A percentile compares a stretch with the other conserved stretches of the same genome.
These are phyloP conservation scores for Hordeum marinum DNA, from an alignment of 176 grass and related monocot genomes.

Conservation along the genomic window DNA sequence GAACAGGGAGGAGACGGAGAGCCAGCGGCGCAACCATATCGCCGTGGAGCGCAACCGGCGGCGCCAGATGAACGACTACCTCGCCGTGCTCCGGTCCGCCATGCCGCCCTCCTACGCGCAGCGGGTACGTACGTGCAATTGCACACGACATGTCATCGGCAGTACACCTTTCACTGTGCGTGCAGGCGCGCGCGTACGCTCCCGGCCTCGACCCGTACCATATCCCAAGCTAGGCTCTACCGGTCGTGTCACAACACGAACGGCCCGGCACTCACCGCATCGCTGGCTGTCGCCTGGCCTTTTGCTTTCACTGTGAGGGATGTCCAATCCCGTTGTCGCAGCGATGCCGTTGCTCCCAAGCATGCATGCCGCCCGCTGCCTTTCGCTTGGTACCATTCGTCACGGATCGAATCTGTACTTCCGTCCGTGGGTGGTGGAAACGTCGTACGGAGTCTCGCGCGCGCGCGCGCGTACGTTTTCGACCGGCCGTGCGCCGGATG, in stretches of 20 bases:
- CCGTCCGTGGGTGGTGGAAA: not conserved
- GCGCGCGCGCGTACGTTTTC: not conserved
- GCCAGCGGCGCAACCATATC: conserved; percentile 72
- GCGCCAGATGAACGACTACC: conserved; percentile 96
- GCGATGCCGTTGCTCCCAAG: not conserved
- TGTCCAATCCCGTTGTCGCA: conserved; percentile 34
- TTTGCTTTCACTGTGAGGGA: conserved; percentile 28
- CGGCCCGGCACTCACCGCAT: conserved; percentile 22
- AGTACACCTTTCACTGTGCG: not conserved
- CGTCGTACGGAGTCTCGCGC: not conserved
- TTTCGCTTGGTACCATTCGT: conserved; percentile 42
- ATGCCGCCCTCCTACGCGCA: conserved; percentile 88
- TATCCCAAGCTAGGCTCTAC: conserved; percentile 1
- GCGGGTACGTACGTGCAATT: conserved; percentile 41
- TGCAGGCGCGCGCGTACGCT: not conserved
- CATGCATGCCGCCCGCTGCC: conserved; percentile 3
- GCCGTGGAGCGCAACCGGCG: conserved; percentile 97
- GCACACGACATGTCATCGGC: no score
- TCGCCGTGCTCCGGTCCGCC: conserved; percentile 71
- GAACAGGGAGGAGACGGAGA: conserved; percentile 53
- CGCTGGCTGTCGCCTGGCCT: not conserved
- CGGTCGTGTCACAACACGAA: conserved; percentile 35
- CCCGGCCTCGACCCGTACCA: not conserved
- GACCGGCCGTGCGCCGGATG: conserved; percentile 6
- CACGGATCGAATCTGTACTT: conserved; percentile 40